These are phyloP conservation scores for Helotiales sp. DNA, from an alignment of 2,329 filamentous ascomycete genomes.

Conservation along the genomic window DNA sequence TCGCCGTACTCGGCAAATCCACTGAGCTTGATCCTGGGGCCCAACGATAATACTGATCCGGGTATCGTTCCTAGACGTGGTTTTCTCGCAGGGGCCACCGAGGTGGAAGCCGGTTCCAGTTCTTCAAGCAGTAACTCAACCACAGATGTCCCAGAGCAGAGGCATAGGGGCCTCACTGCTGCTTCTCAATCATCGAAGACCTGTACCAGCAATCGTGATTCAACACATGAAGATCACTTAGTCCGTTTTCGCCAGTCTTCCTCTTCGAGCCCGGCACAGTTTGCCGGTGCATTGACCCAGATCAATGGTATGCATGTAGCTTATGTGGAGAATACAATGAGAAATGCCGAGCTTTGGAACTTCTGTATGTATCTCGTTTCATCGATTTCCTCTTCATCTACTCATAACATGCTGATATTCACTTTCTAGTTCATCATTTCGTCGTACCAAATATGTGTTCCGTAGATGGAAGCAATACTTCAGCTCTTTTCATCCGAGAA, in stretches of 20 bases:
- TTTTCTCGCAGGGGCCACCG: no score
- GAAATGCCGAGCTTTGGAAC: slow-evolving; percentile 14
- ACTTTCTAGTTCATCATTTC: slow-evolving; percentile 9
- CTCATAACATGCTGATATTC: not conserved
- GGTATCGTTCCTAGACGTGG: no score
- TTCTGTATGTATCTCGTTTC: slow-evolving; percentile 11
- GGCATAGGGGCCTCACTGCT: no score
- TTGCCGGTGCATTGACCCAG: slow-evolving; percentile 9
- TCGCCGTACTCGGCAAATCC: not conserved
- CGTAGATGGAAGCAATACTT: slow-evolving; percentile 12
- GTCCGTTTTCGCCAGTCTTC: not conserved
- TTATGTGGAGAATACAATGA: slow-evolving; percentile 4
- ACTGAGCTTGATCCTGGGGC: not conserved
- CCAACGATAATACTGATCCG: no score
- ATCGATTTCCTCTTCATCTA: not conserved
- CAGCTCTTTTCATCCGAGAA: slow-evolving; percentile 7
- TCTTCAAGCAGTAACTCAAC: no score
- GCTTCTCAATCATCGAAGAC: no score
- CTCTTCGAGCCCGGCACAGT: not conserved
- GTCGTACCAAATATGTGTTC: slow-evolving; percentile 15
- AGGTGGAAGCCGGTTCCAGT: no score
- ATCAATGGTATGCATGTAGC: slow-evolving; percentile 11
- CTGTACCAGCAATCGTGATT: no score
- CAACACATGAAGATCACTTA: not conserved
- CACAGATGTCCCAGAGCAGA: no score